Evolutionary conservation across 1,284 basidiomycete species (phyloP).

Genomic region (Austroboletus niveus): DNA sequence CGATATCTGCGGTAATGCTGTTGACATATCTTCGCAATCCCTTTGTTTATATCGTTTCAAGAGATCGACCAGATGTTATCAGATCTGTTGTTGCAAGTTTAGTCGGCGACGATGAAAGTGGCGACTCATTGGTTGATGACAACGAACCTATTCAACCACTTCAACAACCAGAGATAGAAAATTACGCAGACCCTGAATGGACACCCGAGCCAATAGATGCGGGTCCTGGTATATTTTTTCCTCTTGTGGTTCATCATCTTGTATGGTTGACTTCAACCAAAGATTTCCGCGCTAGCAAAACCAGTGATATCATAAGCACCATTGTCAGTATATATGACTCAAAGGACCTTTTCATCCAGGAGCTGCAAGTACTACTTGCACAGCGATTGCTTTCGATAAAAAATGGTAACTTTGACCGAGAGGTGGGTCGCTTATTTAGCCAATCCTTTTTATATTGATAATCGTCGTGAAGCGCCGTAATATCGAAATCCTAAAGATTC

Average conservation of each 20-base stretch:
- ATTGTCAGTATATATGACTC: constrained; percentile 96
- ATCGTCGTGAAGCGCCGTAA: constrained; percentile 66
- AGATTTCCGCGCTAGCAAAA: constrained; percentile 89
- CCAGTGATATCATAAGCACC: constrained; percentile 89
- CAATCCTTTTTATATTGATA: neutral
- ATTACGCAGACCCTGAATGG: constrained; percentile 88
- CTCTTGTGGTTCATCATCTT: neutral
- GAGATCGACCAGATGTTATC: constrained; percentile 87
- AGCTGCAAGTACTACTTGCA: constrained; percentile 86
- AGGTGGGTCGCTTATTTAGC: constrained; percentile 52
- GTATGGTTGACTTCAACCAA: constrained; percentile 8
- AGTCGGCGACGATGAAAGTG: constrained; percentile 82
- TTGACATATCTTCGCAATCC: neutral
- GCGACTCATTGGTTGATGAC: constrained; percentile 77
- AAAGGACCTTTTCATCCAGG: constrained; percentile 91
- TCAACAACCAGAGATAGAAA: constrained; percentile 73
- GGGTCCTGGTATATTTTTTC: constrained; percentile 52
- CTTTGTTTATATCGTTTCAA: constrained; percentile 28
- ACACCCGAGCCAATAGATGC: constrained; percentile 93
- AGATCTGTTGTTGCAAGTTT: constrained; percentile 89
- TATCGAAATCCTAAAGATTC: constrained; percentile 89
- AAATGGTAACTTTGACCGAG: constrained; percentile 79
- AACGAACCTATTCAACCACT: constrained; percentile 75
- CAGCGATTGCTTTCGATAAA: constrained; percentile 76
- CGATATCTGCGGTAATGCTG: constrained; percentile 73